Conservation (phyloP, 345 rosid genomes). For the Cardamine resedifolia region DNA sequence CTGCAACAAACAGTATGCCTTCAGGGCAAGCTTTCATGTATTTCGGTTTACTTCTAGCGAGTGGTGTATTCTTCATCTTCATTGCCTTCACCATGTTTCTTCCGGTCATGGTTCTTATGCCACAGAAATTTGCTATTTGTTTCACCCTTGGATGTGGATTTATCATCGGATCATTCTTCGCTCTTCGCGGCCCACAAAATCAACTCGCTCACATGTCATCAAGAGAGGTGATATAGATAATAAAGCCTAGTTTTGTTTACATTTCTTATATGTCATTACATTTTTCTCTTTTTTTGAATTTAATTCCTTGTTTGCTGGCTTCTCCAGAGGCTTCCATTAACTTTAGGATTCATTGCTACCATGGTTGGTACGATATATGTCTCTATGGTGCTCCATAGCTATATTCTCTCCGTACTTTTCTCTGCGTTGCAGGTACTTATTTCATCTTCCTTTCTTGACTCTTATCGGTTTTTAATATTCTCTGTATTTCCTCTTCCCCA, state of each 20-base stretch:
- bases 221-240: constrained; percentile 51
- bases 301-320: constrained; percentile 15
- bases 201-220: constrained; percentile 80
- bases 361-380: constrained; percentile 85
- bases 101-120: constrained; percentile 79
- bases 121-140: constrained; percentile 87
- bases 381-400: constrained; percentile 85
- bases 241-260: neutral
- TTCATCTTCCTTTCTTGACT: neutral
- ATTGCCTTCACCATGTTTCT: constrained; percentile 85
- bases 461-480: neutral
- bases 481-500: neutral
- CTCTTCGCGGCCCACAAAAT: constrained; percentile 75
- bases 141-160: constrained; percentile 77
- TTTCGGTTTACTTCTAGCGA: constrained; percentile 67
- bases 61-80: constrained; percentile 72
- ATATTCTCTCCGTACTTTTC: constrained; percentile 76
- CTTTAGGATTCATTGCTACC: constrained; percentile 67
- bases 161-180: constrained; percentile 76
- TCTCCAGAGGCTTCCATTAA: constrained; percentile 76
- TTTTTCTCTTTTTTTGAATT: neutral
- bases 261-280: neutral
- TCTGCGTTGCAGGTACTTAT: constrained; percentile 66
- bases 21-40: constrained; percentile 77
- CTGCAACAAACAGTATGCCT: constrained; percentile 72